Evolutionary conservation across 2,329 filamentous ascomycete genomes (phyloP).

Genomic region (Monilinia vaccinii-corymbosi): DNA sequence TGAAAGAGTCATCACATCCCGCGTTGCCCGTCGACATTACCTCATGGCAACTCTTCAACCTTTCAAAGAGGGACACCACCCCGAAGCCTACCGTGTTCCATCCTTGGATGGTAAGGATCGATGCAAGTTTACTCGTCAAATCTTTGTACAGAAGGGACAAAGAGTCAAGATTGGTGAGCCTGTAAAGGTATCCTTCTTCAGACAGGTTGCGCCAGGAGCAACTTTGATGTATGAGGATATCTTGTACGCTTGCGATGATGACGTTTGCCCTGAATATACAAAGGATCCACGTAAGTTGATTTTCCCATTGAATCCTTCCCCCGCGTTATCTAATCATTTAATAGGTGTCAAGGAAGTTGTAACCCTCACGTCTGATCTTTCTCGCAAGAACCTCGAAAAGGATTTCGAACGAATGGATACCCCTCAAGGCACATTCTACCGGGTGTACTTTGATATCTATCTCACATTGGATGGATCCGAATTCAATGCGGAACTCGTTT

Average conservation of each 20-base stretch:
- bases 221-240: constrained; percentile 99
- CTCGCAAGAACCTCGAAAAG: constrained; percentile 96
- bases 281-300: constrained; percentile 89
- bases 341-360: constrained; percentile 98
- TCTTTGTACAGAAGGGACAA: constrained; percentile 97
- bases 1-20: constrained; percentile 91
- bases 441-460: constrained; percentile 71
- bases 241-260: constrained; percentile 92
- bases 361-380: constrained; percentile 92
- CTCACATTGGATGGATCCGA: constrained; percentile 94
- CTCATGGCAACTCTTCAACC: constrained; percentile 98
- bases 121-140: constrained; percentile 97
- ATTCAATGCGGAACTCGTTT: constrained; percentile 97
- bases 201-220: constrained; percentile 91
- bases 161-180: constrained; percentile 98
- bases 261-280: constrained; percentile 96
- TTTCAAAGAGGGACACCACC: constrained; percentile 98
- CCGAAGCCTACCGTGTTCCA: constrained; percentile 94
- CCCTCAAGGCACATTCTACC: constrained; percentile 91
- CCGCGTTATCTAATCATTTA: constrained; percentile 23
- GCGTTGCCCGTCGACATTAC: constrained; percentile 94
- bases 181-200: constrained; percentile 97
- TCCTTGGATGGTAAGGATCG: constrained; percentile 94
- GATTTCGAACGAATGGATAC: constrained; percentile 99
- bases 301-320: background rate